Evolutionary conservation across 306 rosid species (phyloP).

Genomic region (Cucumis cinereus): DNA sequence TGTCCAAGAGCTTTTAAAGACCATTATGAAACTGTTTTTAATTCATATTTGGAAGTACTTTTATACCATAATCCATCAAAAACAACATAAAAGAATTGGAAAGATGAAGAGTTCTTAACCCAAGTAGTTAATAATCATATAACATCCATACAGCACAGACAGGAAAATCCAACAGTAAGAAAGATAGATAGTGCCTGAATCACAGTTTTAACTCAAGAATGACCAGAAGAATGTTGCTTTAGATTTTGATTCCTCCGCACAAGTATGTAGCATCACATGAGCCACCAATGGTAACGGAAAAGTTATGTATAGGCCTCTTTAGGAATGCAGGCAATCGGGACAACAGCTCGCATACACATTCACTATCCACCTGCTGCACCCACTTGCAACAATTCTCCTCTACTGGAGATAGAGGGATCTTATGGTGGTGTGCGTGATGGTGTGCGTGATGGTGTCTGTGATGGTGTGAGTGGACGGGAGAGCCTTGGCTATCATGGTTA

Average conservation of each 20-base stretch:
- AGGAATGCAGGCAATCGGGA: slow-evolving; percentile 4
- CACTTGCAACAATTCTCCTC: slow-evolving; percentile 13
- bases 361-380: slow-evolving; percentile 5
- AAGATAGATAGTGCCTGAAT: background rate
- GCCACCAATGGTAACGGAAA: background rate
- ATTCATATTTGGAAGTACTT: background rate
- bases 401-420: background rate
- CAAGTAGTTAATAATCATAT: background rate
- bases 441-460: background rate
- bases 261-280: background rate
- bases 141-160: background rate
- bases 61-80: background rate
- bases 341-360: slow-evolving; percentile 6
- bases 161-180: background rate
- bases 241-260: background rate
- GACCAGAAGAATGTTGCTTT: background rate
- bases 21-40: background rate
- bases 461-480: background rate
- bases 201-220: background rate
- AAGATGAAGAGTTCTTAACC: background rate
- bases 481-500: background rate
- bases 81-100: background rate
- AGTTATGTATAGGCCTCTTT: background rate
- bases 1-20: background rate
- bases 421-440: background rate